These are phyloP conservation scores for Sporopachydermia quercuum DNA, from an alignment of 805 yeast species.

Conservation along the genomic window DNA sequence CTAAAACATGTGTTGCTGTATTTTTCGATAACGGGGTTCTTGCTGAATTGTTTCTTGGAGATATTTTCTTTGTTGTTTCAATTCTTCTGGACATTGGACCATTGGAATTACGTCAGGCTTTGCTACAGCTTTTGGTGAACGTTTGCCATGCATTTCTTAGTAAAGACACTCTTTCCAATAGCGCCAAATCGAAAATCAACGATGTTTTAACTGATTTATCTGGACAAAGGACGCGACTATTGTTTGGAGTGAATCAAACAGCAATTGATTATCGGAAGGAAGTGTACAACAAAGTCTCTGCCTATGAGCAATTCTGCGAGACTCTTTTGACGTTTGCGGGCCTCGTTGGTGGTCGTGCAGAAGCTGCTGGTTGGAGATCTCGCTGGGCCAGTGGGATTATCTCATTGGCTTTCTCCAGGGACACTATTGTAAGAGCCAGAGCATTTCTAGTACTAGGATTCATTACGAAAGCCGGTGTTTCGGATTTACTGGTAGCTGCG, in stretches of 20 bases:
- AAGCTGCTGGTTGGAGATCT: conserved; percentile 28
- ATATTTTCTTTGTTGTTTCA: conserved; percentile 52
- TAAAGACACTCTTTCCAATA: conserved; percentile 35
- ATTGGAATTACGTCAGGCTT: conserved; percentile 37
- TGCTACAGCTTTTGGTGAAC: conserved; percentile 49
- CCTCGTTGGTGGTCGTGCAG: conserved; percentile 25
- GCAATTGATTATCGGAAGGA: conserved; percentile 15
- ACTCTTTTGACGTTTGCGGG: conserved; percentile 26
- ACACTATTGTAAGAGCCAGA: conserved; percentile 45
- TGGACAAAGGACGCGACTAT: conserved; percentile 27
- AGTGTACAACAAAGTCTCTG: conserved; percentile 19
- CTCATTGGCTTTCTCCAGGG: conserved; percentile 11
- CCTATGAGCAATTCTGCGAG: conserved; percentile 37
- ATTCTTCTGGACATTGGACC: conserved; percentile 39
- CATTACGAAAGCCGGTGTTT: conserved; percentile 45
- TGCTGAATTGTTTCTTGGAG: conserved; percentile 55
- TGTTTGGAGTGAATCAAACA: conserved; percentile 14
- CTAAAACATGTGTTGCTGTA: conserved; percentile 44
- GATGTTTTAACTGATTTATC: conserved; percentile 39
- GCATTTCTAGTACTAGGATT: conserved; percentile 60
- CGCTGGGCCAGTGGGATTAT: conserved; percentile 36
- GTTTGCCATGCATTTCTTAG: conserved; percentile 54
- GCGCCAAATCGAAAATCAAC: conserved; percentile 31
- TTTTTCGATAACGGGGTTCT: conserved; percentile 48
- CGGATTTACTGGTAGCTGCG: conserved; percentile 33